A percentile compares a stretch with the other conserved stretches of the same genome.
Evolutionary conservation across 345 rosid genomes (phyloP).

Genomic region (Crucihimalaya himalaica): DNA sequence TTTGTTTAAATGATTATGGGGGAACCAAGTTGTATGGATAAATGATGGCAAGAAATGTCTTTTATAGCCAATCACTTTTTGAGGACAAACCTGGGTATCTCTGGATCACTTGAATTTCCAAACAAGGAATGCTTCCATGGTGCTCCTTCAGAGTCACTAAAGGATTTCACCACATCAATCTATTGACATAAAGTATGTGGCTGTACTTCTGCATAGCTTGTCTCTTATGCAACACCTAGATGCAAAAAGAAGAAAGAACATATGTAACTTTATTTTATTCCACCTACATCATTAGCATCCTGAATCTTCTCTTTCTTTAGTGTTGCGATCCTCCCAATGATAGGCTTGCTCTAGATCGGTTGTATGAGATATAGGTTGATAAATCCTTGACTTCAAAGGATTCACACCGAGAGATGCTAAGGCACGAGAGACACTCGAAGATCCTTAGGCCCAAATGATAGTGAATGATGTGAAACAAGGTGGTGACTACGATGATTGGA

Average conservation of each 20-base stretch:
- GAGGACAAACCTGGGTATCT: conserved; percentile 78
- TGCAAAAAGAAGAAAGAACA: conserved; percentile 26
- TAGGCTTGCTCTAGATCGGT: too few relatives aligned
- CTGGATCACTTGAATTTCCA: conserved; percentile 94
- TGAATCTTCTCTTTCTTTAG: conserved; percentile 70
- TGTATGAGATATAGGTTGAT: too few relatives aligned
- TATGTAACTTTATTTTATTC: conserved; percentile 13
- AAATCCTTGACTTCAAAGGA: too few relatives aligned
- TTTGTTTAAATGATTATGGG: background rate
- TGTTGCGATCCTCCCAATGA: too few relatives aligned
- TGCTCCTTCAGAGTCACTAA: conserved; percentile 74
- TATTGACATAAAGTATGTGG: conserved; percentile 73
- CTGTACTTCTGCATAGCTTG: conserved; percentile 86
- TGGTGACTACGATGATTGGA: too few relatives aligned
- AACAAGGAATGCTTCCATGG: conserved; percentile 94
- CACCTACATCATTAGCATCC: conserved; percentile 86
- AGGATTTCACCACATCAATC: conserved; percentile 89
- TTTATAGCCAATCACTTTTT: background rate
- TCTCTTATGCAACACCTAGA: conserved; percentile 78
- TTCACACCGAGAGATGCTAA: too few relatives aligned
- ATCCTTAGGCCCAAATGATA: too few relatives aligned
- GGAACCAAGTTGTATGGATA: conserved; percentile 1
- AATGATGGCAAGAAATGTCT: background rate
- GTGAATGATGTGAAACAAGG: too few relatives aligned
- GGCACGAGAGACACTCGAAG: too few relatives aligned